A percentile compares a stretch with the other conserved stretches of the same genome.
Evolutionary conservation across 768 basidiomycete genomes (phyloP).

Genomic region (Tylopilus cervinicoccineus): DNA sequence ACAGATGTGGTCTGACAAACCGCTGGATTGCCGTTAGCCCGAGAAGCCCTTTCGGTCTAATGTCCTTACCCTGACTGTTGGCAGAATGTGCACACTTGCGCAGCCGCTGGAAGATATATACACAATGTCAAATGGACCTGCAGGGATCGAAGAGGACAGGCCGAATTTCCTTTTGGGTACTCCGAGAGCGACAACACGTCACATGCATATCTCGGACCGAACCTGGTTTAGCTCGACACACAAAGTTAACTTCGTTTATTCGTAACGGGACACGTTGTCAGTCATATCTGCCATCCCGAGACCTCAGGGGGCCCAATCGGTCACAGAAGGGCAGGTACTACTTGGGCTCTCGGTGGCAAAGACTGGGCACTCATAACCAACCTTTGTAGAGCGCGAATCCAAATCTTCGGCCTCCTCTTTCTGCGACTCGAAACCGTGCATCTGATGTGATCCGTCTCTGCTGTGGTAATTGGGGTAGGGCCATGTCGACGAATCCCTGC

Average conservation of each 20-base stretch:
- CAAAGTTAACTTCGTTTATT: constrained; percentile 18
- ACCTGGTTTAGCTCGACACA: neutral
- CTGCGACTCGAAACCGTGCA: constrained; percentile 52
- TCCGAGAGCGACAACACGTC: neutral
- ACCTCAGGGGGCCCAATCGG: constrained; percentile 11
- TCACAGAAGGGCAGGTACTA: constrained; percentile 2
- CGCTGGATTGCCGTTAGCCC: too few relatives aligned
- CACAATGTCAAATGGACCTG: too few relatives aligned
- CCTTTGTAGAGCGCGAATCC: constrained; percentile 56
- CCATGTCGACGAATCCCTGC: constrained; percentile 39
- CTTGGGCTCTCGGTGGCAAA: neutral
- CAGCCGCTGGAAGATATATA: too few relatives aligned
- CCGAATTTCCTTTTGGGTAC: too few relatives aligned
- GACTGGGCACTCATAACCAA: constrained; percentile 13
- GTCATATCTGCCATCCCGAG: neutral
- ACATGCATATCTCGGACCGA: neutral
- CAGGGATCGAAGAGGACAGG: too few relatives aligned
- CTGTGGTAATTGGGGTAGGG: constrained; percentile 61
- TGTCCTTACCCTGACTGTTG: too few relatives aligned
- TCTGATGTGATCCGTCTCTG: constrained; percentile 54
- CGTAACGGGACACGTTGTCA: constrained; percentile 7
- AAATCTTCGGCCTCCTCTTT: constrained; percentile 46
- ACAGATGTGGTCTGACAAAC: too few relatives aligned
- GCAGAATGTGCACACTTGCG: too few relatives aligned
- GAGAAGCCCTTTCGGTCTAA: too few relatives aligned